Percentiles rank a stretch among this genome's conserved stretches.
phyloP scores from a whole-genome alignment of 2,329 filamentous ascomycete species.

The Pseudogymnoascus sp. region DNA sequence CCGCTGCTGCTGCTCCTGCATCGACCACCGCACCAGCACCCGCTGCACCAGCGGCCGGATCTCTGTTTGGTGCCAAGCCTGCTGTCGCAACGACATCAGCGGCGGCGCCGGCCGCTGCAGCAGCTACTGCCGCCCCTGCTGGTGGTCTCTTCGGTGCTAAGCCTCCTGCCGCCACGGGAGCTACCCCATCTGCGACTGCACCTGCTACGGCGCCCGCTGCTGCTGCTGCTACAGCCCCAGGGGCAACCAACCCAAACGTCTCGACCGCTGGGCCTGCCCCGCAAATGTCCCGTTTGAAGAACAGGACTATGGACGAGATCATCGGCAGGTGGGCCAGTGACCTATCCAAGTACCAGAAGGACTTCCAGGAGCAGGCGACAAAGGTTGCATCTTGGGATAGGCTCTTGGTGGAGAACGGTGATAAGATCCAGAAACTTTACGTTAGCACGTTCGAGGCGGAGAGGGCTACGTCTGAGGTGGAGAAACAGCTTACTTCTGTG shows the following conservation, averaged over 20 bases:
- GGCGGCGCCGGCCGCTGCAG: constrained; percentile 5
- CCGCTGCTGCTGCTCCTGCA: constrained; percentile 20
- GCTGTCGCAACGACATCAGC: constrained; percentile 20
- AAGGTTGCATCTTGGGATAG: constrained; percentile 85
- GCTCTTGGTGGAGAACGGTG: constrained; percentile 83
- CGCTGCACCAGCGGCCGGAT: constrained; percentile 20
- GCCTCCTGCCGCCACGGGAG: constrained; percentile 16
- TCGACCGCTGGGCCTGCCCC: constrained; percentile 77
- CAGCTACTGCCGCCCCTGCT: background rate
- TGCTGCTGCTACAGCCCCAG: constrained; percentile 20
- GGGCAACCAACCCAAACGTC: constrained; percentile 42
- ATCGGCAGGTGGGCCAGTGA: constrained; percentile 95
- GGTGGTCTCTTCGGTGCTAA: constrained; percentile 27
- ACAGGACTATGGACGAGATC: constrained; percentile 99
- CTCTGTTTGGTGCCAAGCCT: constrained; percentile 17
- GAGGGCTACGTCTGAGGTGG: constrained; percentile 84
- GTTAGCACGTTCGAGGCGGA: constrained; percentile 89
- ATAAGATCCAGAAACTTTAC: constrained; percentile 91
- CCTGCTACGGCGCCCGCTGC: constrained; percentile 8
- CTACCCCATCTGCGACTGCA: constrained; percentile 25
- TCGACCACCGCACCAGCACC: constrained; percentile 13
- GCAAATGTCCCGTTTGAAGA: constrained; percentile 83
- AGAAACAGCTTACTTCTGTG: constrained; percentile 79
- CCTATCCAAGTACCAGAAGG: constrained; percentile 90
- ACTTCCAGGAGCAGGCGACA: constrained; percentile 83